Conservation (phyloP, 2,329 filamentous ascomycete species). For the Tolypocladium tropicale region DNA sequence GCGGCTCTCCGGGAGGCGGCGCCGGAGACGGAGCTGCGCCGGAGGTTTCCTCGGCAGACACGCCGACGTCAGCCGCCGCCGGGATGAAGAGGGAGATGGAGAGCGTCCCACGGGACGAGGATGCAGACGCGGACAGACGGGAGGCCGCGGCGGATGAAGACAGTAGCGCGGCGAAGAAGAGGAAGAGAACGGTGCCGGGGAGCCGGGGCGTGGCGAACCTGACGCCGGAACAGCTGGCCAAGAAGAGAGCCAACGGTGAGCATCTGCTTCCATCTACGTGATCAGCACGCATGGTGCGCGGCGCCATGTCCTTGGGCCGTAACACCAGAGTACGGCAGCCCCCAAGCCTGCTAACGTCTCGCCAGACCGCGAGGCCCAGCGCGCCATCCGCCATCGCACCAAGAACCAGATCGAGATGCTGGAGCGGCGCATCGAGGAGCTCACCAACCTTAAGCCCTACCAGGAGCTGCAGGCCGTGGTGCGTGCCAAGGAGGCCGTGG, state of each 20-base stretch:
- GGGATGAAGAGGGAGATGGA: not conserved
- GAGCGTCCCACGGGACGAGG: not conserved
- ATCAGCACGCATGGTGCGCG: not conserved
- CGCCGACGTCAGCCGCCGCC: not conserved
- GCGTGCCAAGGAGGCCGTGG: conserved; percentile 64
- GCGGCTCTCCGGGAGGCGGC: not conserved
- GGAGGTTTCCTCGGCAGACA: not conserved
- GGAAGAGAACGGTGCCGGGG: conserved; percentile 33
- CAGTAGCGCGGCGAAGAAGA: conserved; percentile 27
- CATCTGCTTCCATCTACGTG: conserved; percentile 1
- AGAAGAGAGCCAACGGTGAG: conserved; percentile 50
- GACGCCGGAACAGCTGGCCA: conserved; percentile 64
- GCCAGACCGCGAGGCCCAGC: conserved; percentile 72
- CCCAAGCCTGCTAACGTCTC: not conserved
- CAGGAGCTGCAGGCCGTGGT: conserved; percentile 71
- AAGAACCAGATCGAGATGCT: conserved; percentile 69
- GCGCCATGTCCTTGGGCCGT: not conserved
- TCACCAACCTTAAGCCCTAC: conserved; percentile 72
- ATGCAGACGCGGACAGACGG: not conserved
- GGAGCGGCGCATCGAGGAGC: conserved; percentile 61
- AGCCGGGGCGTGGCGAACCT: conserved; percentile 49
- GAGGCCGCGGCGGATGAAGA: conserved; percentile 5
- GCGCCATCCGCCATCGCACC: conserved; percentile 74
- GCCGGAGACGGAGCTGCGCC: not conserved
- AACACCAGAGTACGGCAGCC: not conserved